These are phyloP conservation scores for Tolypocladium inflatum DNA, from an alignment of 2,329 filamentous ascomycete genomes.

Conservation along the genomic window DNA sequence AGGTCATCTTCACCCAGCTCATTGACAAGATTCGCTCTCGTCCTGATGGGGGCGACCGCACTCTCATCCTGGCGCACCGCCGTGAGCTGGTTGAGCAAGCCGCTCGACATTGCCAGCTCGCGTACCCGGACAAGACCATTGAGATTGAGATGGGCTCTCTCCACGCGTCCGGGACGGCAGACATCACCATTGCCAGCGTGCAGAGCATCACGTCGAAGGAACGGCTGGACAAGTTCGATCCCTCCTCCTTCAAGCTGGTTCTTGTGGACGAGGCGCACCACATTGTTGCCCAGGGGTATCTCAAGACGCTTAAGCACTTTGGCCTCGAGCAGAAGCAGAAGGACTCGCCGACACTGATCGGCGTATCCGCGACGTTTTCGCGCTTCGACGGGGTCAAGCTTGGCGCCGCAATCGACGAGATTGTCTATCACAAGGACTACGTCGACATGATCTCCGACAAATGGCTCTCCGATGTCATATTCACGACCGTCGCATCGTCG, in stretches of 20 bases:
- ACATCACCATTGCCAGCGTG: constrained; percentile 90
- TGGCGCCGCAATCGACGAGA: constrained; percentile 82
- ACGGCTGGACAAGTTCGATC: constrained; percentile 75
- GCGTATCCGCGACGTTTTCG: constrained; percentile 75
- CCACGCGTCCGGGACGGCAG: constrained; percentile 68
- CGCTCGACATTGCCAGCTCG: constrained; percentile 67
- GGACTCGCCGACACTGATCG: constrained; percentile 59
- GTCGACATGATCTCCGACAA: constrained; percentile 70
- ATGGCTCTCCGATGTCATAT: constrained; percentile 85
- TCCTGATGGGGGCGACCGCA: constrained; percentile 52
- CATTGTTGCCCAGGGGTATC: constrained; percentile 77
- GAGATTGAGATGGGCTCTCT: constrained; percentile 86
- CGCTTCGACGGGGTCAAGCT: constrained; percentile 76
- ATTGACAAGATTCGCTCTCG: constrained; percentile 62
- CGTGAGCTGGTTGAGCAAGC: constrained; percentile 93
- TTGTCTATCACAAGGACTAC: constrained; percentile 82
- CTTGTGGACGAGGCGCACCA: constrained; percentile 96
- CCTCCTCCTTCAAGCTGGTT: constrained; percentile 72
- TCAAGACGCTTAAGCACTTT: constrained; percentile 70
- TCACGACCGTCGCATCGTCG: constrained; percentile 81
- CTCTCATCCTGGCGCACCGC: constrained; percentile 84
- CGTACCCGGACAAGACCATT: constrained; percentile 72
- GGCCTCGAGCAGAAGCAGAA: constrained; percentile 43
- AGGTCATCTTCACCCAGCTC: constrained; percentile 94
- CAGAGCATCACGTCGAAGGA: constrained; percentile 71